Percentiles rank a stretch among this genome's conserved stretches.
Evolutionary conservation across 768 basidiomycete genomes (phyloP).

Genomic region (Panaeolus cyanescens): DNA sequence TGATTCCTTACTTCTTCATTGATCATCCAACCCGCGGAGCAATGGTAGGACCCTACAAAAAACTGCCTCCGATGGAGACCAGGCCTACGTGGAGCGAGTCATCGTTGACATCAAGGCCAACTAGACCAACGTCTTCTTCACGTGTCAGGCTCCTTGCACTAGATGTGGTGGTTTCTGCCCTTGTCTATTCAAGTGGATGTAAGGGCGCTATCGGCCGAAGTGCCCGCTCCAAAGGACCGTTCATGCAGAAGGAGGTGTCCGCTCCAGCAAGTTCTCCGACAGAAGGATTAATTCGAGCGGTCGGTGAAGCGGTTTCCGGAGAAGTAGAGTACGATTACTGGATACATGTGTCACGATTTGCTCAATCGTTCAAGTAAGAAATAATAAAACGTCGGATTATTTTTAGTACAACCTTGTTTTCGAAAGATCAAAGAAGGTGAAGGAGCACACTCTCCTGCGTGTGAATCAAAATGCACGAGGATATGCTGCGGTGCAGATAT

Average conservation of each 20-base stretch:
- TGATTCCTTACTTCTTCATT: constrained; percentile 81
- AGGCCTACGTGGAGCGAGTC: constrained; percentile 6
- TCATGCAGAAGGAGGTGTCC: background rate
- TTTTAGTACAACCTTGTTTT: background rate
- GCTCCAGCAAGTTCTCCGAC: background rate
- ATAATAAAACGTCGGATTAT: background rate
- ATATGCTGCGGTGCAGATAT: no score
- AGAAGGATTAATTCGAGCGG: constrained; percentile 24
- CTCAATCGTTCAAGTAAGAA: background rate
- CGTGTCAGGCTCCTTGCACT: constrained; percentile 59
- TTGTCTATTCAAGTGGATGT: constrained; percentile 9
- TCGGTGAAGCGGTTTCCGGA: constrained; percentile 38
- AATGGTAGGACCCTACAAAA: constrained; percentile 76
- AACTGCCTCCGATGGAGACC: constrained; percentile 42
- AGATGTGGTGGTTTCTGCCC: constrained; percentile 52
- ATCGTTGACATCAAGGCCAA: background rate
- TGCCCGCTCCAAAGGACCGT: background rate
- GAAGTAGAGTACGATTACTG: constrained; percentile 43
- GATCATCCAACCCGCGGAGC: constrained; percentile 74
- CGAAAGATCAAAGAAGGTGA: background rate
- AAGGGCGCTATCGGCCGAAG: background rate
- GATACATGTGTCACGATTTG: constrained; percentile 25
- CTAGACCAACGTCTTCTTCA: constrained; percentile 17
- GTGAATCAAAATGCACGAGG: background rate
- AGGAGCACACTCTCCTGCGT: background rate